Conservation (phyloP, 495 filamentous ascomycete genomes). For the Daldinia childiae region DNA sequence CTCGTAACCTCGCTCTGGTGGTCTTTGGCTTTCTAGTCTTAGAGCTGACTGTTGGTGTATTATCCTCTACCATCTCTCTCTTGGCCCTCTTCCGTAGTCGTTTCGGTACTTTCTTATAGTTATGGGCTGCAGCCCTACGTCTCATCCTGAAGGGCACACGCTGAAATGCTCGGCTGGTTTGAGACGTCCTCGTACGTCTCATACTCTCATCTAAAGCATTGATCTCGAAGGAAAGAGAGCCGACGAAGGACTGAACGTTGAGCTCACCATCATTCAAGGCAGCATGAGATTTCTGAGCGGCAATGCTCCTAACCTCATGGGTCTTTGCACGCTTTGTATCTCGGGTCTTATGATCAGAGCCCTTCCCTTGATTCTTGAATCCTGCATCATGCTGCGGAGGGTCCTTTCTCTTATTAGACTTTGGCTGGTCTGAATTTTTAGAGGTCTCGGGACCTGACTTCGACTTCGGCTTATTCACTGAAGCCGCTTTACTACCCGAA, state of each 20-base stretch:
- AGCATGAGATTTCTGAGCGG: conserved; percentile 74
- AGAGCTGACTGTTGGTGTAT: conserved; percentile 83
- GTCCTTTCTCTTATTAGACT: conserved; percentile 41
- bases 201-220: conserved; percentile 82
- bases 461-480: conserved; percentile 10
- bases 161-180: conserved; percentile 84
- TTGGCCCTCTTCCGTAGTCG: conserved; percentile 73
- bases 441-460: background rate
- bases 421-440: conserved; percentile 14
- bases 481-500: conserved; percentile 6
- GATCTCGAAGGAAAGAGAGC: conserved; percentile 88
- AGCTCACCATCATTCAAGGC: conserved; percentile 81
- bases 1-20: conserved; percentile 74
- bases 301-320: conserved; percentile 73
- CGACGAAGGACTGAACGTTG: conserved; percentile 81
- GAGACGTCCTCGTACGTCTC: conserved; percentile 70
- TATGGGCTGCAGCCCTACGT: conserved; percentile 90
- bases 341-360: conserved; percentile 53
- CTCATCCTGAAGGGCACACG: conserved; percentile 84
- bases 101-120: conserved; percentile 90
- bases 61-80: conserved; percentile 89
- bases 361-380: conserved; percentile 40
- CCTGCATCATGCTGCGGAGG: conserved; percentile 26
- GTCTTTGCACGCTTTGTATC: conserved; percentile 67
- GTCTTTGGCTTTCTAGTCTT: conserved; percentile 75